A percentile compares a stretch with the other conserved stretches of the same genome.
Evolutionary conservation across 257 asterid species (phyloP).

Genomic region (Hygrophila difformis): DNA sequence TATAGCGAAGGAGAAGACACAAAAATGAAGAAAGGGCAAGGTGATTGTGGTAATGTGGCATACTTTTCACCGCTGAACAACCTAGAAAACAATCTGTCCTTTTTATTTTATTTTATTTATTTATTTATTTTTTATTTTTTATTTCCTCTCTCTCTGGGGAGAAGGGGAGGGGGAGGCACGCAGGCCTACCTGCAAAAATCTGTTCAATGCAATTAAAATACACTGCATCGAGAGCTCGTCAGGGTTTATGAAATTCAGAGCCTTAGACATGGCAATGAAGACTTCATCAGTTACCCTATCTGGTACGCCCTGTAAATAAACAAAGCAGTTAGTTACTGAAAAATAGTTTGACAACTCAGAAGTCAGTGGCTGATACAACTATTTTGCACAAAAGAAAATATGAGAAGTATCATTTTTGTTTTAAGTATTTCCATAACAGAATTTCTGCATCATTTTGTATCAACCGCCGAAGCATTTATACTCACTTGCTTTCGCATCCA

Average conservation of each 20-base stretch:
- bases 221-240: conserved; percentile 98
- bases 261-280: conserved; percentile 99
- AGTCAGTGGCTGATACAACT: neutral
- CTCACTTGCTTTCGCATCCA: conserved; percentile 94
- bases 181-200: conserved; percentile 90
- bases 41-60: neutral
- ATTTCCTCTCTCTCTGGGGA: too few relatives aligned
- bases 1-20: neutral
- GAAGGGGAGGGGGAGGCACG: neutral
- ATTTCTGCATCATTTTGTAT: neutral
- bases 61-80: neutral
- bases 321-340: conserved; percentile 1
- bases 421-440: conserved; percentile 2
- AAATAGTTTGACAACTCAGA: neutral
- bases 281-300: conserved; percentile 83
- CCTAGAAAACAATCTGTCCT: neutral
- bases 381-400: neutral
- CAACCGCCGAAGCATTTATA: conserved; percentile 16
- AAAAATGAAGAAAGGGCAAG: neutral
- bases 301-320: conserved; percentile 70
- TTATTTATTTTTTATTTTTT: too few relatives aligned
- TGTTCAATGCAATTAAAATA: conserved; percentile 86
- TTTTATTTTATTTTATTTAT: too few relatives aligned
- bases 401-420: neutral
- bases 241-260: conserved; percentile 92